phyloP scores from a whole-genome alignment of 73 alveolate species.

The Uronychia binucleata region DNA sequence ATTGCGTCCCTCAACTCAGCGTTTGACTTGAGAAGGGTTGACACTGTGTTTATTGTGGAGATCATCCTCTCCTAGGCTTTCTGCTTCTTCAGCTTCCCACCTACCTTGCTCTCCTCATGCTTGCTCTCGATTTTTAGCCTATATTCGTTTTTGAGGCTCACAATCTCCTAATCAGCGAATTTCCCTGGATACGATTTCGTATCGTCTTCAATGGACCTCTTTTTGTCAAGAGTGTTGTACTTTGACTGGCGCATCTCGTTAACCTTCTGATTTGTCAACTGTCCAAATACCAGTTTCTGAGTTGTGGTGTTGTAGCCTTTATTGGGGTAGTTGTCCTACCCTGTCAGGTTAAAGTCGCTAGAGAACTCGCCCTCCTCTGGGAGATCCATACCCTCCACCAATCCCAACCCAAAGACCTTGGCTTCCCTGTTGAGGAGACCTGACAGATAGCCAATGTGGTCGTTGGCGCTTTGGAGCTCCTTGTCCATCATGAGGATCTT shows the following conservation, averaged over 20 bases:
- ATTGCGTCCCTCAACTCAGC: constrained; percentile 37
- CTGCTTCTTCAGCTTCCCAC: constrained; percentile 13
- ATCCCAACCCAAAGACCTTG: constrained; percentile 36
- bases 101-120: constrained; percentile 28
- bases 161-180: background rate
- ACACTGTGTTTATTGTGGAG: constrained; percentile 21
- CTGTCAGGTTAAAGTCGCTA: too few relatives aligned
- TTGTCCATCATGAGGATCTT: constrained; percentile 22
- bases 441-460: constrained; percentile 35
- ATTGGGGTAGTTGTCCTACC: too few relatives aligned
- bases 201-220: constrained; percentile 9
- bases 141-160: background rate
- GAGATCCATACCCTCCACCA: too few relatives aligned
- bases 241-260: constrained; percentile 4
- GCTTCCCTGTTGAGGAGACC: constrained; percentile 14
- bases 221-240: constrained; percentile 18
- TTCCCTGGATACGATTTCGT: background rate
- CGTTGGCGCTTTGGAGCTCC: constrained; percentile 47
- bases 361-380: too few relatives aligned
- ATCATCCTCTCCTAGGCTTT: constrained; percentile 38
- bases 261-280: too few relatives aligned
- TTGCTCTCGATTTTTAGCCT: background rate
- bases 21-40: constrained; percentile 29
- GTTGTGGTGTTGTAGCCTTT: too few relatives aligned
- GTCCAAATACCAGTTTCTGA: too few relatives aligned